These are phyloP conservation scores for Mucor velutinosus DNA, from an alignment of 371 early-diverging fungal genomes.

Conservation along the genomic window DNA sequence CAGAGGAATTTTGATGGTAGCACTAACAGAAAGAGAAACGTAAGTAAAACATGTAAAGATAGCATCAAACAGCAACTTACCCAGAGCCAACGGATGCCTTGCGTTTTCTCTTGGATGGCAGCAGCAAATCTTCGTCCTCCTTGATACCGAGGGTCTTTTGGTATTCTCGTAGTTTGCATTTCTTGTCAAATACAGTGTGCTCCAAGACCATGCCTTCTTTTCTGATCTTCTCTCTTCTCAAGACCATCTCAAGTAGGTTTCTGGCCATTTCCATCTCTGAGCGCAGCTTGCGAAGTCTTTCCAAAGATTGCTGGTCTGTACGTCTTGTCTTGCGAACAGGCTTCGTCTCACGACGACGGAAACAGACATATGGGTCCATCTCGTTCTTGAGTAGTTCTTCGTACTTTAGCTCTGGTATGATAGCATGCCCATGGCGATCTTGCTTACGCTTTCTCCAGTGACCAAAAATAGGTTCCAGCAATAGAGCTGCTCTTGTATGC, in stretches of 20 bases:
- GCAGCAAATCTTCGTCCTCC: conserved; percentile 51
- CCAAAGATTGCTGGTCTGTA: conserved; percentile 84
- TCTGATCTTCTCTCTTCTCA: conserved; percentile 77
- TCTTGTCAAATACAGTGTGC: conserved; percentile 61
- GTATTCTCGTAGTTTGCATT: conserved; percentile 55
- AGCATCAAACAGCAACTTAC: conserved; percentile 15
- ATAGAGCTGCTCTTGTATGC: not conserved
- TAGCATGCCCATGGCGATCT: conserved; percentile 50
- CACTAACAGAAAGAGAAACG: conserved; percentile 21
- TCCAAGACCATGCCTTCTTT: conserved; percentile 72
- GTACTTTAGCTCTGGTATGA: conserved; percentile 67
- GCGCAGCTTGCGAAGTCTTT: conserved; percentile 82
- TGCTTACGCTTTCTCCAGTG: conserved; percentile 54
- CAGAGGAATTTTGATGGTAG: conserved; percentile 62
- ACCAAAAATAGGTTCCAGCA: conserved; percentile 26
- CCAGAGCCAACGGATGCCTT: conserved; percentile 34
- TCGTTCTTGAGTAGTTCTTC: conserved; percentile 69
- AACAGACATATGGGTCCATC: conserved; percentile 95
- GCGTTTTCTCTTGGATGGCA: conserved; percentile 42
- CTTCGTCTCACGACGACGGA: conserved; percentile 92
- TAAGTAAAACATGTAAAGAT: not conserved
- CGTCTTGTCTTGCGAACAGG: conserved; percentile 87
- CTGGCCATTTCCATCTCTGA: conserved; percentile 79
- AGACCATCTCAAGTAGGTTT: conserved; percentile 77
- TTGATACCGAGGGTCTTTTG: conserved; percentile 58